These are phyloP conservation scores for Citrus reticulata DNA, from an alignment of 345 rosid genomes.

Conservation along the genomic window DNA sequence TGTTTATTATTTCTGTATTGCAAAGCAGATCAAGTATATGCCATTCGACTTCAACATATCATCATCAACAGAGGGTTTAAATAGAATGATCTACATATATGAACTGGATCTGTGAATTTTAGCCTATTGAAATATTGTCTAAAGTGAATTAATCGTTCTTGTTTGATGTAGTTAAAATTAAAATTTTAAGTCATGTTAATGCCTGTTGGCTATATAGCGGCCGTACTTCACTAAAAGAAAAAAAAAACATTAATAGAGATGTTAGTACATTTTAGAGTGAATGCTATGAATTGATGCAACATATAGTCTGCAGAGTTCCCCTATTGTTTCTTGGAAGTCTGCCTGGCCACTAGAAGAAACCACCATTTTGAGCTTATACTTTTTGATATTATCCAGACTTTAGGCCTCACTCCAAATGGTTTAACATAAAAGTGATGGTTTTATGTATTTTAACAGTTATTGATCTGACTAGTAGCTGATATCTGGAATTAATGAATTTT, in stretches of 20 bases:
- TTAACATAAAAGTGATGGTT: background rate
- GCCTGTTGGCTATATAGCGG: background rate
- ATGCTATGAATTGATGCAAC: background rate
- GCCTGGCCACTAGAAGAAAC: background rate
- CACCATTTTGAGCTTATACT: background rate
- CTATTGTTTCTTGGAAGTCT: background rate
- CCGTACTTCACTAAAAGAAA: background rate
- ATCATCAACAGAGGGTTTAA: background rate
- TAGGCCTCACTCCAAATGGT: background rate
- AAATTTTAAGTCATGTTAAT: background rate
- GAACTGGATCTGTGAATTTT: background rate
- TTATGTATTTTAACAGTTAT: background rate
- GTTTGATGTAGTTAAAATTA: background rate
- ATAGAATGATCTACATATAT: background rate
- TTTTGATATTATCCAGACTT: background rate
- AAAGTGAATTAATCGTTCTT: background rate
- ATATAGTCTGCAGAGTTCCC: background rate
- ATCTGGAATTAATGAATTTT: background rate
- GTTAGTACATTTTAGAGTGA: background rate
- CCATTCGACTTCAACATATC: background rate
- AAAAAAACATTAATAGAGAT: background rate
- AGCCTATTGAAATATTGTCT: background rate
- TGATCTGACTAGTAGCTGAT: background rate
- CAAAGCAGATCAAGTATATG: background rate
- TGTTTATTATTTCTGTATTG: no score